Conservation (phyloP, 495 filamentous ascomycete genomes). For the Hyaloscypha variabilis region DNA sequence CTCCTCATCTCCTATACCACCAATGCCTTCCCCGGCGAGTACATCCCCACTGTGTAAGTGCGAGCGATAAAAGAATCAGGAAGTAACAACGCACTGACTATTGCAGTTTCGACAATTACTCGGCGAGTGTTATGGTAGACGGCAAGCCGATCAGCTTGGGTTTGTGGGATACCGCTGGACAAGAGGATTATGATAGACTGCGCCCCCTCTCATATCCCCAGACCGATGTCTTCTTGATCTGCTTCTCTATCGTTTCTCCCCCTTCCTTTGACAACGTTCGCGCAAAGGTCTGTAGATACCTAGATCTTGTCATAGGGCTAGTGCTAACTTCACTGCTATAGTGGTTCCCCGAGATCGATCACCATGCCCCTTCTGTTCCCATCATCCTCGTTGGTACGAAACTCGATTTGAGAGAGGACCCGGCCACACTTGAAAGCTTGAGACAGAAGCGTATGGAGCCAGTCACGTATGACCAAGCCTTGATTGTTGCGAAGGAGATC, state of each 20-base stretch:
- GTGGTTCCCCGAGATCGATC: constrained; percentile 96
- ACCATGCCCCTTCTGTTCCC: constrained; percentile 92
- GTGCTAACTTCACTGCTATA: constrained; percentile 15
- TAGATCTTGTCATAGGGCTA: constrained; percentile 23
- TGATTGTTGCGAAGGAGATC: constrained; percentile 87
- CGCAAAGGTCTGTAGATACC: constrained; percentile 68
- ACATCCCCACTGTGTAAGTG: constrained; percentile 97
- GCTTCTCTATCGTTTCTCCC: constrained; percentile 97
- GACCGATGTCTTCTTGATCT: constrained; percentile 97
- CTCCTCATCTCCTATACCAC: constrained; percentile 99
- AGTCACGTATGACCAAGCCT: constrained; percentile 85
- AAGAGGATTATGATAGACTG: constrained; percentile 88
- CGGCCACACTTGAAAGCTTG: constrained; percentile 73
- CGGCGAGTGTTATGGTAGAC: constrained; percentile 97
- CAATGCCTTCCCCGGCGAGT: constrained; percentile 98
- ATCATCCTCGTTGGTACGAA: constrained; percentile 98
- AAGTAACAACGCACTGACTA: constrained; percentile 28
- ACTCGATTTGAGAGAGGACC: constrained; percentile 91
- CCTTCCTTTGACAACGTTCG: constrained; percentile 98
- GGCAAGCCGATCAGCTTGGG: constrained; percentile 95
- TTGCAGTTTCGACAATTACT: constrained; percentile 95
- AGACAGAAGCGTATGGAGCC: constrained; percentile 88
- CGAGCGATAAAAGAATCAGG: background rate
- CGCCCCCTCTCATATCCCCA: constrained; percentile 96
- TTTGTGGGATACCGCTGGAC: constrained; percentile 97